These are phyloP conservation scores for Chrysochromulina parva DNA, from an alignment of 78 protist species.

Conservation along the genomic window DNA sequence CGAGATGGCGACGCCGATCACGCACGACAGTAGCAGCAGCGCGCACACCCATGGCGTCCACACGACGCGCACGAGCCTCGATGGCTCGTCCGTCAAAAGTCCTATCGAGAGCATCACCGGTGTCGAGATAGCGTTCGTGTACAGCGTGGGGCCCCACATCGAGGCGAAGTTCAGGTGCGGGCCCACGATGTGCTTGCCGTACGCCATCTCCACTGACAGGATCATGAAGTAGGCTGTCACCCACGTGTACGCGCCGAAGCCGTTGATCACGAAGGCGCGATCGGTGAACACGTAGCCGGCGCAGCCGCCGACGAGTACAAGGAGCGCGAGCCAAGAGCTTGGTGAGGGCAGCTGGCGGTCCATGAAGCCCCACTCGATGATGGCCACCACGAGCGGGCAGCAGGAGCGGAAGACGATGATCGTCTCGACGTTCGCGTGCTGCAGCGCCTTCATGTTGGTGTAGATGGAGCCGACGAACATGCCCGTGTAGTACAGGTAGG, in stretches of 20 bases:
- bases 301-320: background rate
- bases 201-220: background rate
- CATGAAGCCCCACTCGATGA: background rate
- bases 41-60: no score
- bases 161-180: background rate
- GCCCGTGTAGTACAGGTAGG: no score
- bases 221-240: background rate
- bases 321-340: no score
- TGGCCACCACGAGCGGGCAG: background rate
- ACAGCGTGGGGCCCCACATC: no score
- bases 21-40: background rate
- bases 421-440: background rate
- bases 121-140: no score
- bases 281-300: background rate
- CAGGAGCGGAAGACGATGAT: background rate
- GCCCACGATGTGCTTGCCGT: conserved; percentile 22
- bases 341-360: no score
- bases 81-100: no score
- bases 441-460: background rate
- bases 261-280: background rate
- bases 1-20: background rate
- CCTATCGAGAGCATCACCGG: no score
- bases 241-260: background rate
- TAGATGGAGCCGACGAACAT: no score
- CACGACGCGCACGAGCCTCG: no score